Evolutionary conservation across 257 asterid species (phyloP), one percentile per base, ranked within the genome.

Genomic region (Solanum pinnatisectum): DNA sequence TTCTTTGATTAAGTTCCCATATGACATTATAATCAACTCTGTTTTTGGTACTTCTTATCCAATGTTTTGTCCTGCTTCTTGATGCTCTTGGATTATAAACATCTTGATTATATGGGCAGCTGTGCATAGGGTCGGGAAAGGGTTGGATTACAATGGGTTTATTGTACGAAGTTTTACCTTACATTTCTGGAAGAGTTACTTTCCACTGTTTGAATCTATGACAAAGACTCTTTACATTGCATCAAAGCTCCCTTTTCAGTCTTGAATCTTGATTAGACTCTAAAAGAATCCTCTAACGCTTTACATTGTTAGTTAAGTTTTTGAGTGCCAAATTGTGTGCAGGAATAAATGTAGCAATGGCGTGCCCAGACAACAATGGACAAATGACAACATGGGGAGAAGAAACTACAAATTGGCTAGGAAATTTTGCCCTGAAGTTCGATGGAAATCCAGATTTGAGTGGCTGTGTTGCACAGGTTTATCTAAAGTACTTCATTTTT

Each of bases 291-390:
- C 20, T 59, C 60, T 15, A 30, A 30, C 30, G 30, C 30, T 30
- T 30, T 30, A 30, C 13, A 11, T 82, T 81, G 30, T 52, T 81
- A 59, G 15, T 8, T 42, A 49, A 32, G 84, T 37, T 63, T 35
- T 11, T 35, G 18, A 35, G 35, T 13, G 8, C n/a, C 60, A 87
- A 42, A 40, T 18, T 65, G 12, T 85, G 71, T 89, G 92, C 92
- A 97, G 99, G 99, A 65, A 87, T 90, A 25, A 95, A 94, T 46
- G 98, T 97, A 87, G 82, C 93, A 13, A 88, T 97, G 96, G 91
- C 93, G 4, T 97, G 99, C 67, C 99, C 95, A 40, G 95, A 93
- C 46, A 93, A 91, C 32, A 94, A 95, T 32, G 99, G 99, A 35
- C 94, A 92, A 84, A 70, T 86, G 76, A 88, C 93, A 13, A 85